phyloP scores from a whole-genome alignment of 1,139 yeast genomes.

The Protomyces gravidus region DNA sequence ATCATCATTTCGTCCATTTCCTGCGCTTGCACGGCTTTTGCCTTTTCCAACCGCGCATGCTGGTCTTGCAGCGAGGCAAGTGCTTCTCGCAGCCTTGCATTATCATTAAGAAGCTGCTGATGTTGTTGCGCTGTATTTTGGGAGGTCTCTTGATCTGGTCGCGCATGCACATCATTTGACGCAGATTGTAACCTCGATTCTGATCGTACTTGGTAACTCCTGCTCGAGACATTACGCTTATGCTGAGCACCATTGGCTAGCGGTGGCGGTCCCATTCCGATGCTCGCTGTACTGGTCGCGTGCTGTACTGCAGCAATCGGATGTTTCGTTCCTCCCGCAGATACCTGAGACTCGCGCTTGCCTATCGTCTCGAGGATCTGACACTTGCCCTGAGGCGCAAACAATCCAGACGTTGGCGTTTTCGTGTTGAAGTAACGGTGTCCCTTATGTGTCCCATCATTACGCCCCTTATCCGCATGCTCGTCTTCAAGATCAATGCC shows the following conservation, averaged over 20 bases:
- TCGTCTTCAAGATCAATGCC: conserved; percentile 78
- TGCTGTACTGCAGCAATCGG: not conserved
- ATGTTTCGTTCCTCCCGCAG: not conserved
- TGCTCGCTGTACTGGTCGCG: not conserved
- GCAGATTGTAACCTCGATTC: not conserved
- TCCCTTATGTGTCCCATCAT: conserved; percentile 65
- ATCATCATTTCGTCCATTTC: conserved; percentile 22
- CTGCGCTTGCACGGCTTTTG: conserved; percentile 20
- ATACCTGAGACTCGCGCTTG: conserved; percentile 1
- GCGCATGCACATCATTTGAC: not conserved
- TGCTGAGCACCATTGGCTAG: not conserved
- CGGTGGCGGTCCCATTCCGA: not conserved
- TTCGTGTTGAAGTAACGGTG: conserved; percentile 57
- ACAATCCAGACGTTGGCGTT: conserved; percentile 35
- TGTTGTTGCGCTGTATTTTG: not conserved
- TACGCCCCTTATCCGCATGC: conserved; percentile 64
- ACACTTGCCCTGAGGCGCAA: conserved; percentile 33
- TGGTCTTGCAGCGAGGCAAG: conserved; percentile 1
- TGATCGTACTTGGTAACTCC: not conserved
- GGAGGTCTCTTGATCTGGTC: not conserved
- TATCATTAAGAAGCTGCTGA: conserved; percentile 21
- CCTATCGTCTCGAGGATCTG: conserved; percentile 11
- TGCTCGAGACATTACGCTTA: not conserved
- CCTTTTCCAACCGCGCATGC: not conserved
- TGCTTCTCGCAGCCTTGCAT: conserved; percentile 10